Conservation (phyloP, 2,329 filamentous ascomycete genomes). For the Akanthomyces lecanii region DNA sequence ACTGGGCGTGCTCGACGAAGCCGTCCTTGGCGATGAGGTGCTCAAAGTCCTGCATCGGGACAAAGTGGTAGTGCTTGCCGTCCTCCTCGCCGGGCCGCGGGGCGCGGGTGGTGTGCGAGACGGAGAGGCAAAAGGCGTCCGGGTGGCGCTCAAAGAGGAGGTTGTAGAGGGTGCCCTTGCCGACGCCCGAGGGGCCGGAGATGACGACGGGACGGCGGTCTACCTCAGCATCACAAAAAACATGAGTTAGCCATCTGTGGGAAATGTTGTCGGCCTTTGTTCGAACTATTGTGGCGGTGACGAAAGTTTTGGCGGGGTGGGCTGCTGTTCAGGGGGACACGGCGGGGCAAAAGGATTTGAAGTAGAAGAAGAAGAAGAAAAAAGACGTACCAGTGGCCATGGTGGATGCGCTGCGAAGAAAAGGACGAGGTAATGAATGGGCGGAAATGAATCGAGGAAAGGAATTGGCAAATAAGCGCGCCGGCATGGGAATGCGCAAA, state of each 20-base stretch:
- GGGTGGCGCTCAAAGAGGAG: slow-evolving; percentile 58
- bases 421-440: background rate
- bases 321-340: background rate
- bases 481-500: slow-evolving; percentile 12
- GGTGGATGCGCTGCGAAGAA: background rate
- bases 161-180: slow-evolving; percentile 76
- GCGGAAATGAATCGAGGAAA: background rate
- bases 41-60: slow-evolving; percentile 62
- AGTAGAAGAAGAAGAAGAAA: background rate
- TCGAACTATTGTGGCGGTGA: background rate
- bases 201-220: slow-evolving; percentile 67
- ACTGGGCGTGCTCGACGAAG: slow-evolving; percentile 84
- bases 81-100: slow-evolving; percentile 72
- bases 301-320: background rate
- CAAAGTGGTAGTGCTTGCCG: slow-evolving; percentile 79
- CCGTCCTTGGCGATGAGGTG: slow-evolving; percentile 62
- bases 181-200: slow-evolving; percentile 73
- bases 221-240: background rate
- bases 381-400: slow-evolving; percentile 12
- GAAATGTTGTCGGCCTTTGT: background rate
- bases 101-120: slow-evolving; percentile 73
- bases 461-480: background rate
- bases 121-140: slow-evolving; percentile 50
- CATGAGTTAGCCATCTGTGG: background rate
- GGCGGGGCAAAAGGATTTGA: background rate